Percentiles rank a stretch among this genome's conserved stretches.
phyloP scores from a whole-genome alignment of 2,329 filamentous ascomycete species.

The Xylariaceae sp. region DNA sequence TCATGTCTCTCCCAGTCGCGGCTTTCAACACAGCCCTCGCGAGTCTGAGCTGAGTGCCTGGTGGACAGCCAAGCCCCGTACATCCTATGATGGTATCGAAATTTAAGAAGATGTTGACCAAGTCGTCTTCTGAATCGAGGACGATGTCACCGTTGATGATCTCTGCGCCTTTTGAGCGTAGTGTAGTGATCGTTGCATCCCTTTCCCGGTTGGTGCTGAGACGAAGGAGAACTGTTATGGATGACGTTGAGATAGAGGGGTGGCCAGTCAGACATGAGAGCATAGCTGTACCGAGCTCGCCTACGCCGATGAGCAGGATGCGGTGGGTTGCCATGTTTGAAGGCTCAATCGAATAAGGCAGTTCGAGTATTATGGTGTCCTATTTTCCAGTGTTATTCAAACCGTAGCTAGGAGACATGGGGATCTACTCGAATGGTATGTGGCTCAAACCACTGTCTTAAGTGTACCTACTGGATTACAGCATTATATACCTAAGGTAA shows the following conservation, averaged over 20 bases:
- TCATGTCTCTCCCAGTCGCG: constrained; percentile 19
- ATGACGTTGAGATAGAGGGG: constrained; percentile 32
- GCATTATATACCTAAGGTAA: too few relatives aligned
- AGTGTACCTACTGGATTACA: too few relatives aligned
- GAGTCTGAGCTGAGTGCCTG: constrained; percentile 58
- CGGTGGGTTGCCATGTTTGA: constrained; percentile 13
- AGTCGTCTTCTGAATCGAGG: constrained; percentile 31
- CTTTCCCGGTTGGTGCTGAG: constrained; percentile 42
- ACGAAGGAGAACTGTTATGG: constrained; percentile 55
- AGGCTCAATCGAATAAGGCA: too few relatives aligned
- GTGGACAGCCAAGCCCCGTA: constrained; percentile 56
- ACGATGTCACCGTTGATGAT: constrained; percentile 44
- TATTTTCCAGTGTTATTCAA: too few relatives aligned
- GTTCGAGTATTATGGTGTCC: too few relatives aligned
- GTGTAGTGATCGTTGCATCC: constrained; percentile 36
- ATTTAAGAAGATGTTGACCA: constrained; percentile 41
- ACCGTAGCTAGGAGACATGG: too few relatives aligned
- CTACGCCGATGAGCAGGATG: constrained; percentile 63
- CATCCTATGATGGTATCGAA: constrained; percentile 59
- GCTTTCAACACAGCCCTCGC: constrained; percentile 49
- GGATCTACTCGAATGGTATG: too few relatives aligned
- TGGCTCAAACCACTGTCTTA: too few relatives aligned
- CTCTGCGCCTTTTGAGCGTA: constrained; percentile 38
- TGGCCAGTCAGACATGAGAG: constrained; percentile 50
- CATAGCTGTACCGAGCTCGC: constrained; percentile 61